A percentile compares a stretch with the other conserved stretches of the same genome.
These are phyloP conservation scores for Phytopythium sindhum DNA, from an alignment of 352 stramenopile species.

Conservation along the genomic window DNA sequence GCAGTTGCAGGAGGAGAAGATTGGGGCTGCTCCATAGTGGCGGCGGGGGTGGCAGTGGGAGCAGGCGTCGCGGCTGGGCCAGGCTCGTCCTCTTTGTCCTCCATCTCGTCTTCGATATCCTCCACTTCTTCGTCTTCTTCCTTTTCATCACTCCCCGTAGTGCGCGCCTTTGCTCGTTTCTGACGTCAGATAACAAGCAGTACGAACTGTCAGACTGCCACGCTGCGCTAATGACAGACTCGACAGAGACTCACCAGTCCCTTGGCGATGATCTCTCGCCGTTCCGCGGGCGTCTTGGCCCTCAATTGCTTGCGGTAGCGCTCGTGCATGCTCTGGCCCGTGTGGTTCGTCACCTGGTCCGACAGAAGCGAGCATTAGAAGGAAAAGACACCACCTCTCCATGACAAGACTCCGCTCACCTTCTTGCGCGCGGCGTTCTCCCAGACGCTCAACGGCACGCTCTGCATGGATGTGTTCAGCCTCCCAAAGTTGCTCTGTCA, in stretches of 20 bases:
- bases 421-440: slow-evolving; percentile 9
- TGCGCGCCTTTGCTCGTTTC: not conserved
- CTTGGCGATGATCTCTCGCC: slow-evolving; percentile 22
- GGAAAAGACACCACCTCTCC: not conserved
- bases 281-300: slow-evolving; percentile 32
- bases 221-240: not conserved
- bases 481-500: not conserved
- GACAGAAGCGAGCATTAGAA: not conserved
- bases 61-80: not conserved
- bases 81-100: not conserved
- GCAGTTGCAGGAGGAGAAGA: not conserved
- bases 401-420: not conserved
- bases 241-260: slow-evolving; percentile 15
- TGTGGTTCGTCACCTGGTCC: slow-evolving; percentile 29
- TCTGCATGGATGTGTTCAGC: slow-evolving; percentile 12
- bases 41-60: not conserved
- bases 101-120: not conserved
- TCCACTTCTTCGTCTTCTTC: not conserved
- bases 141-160: not conserved
- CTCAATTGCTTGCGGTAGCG: slow-evolving; percentile 44
- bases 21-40: not conserved
- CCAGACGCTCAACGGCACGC: slow-evolving; percentile 17
- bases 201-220: not conserved
- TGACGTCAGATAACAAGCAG: not conserved
- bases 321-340: slow-evolving; percentile 47